These are phyloP conservation scores for Nannochloropsis salina DNA, from an alignment of 108 stramenopile genomes.

Conservation along the genomic window DNA sequence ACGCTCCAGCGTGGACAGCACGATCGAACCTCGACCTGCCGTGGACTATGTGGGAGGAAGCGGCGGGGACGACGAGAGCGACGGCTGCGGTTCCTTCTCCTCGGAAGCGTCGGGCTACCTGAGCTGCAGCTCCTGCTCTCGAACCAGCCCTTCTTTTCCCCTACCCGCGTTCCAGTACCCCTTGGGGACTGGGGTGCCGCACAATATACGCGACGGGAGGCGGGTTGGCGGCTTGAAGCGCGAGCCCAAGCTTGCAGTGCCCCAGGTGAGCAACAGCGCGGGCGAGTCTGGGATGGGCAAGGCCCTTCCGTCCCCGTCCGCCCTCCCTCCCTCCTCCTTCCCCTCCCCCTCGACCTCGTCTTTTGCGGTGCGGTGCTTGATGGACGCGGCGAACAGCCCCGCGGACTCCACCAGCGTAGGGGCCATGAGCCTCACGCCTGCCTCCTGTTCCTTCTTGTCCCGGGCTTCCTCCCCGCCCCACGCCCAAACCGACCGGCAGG, in stretches of 20 bases:
- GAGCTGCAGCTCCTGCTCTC: not conserved
- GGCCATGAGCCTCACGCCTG: not conserved
- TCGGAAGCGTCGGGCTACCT: not conserved
- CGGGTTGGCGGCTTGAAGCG: not conserved
- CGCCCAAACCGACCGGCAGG: not conserved
- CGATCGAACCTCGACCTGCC: not conserved
- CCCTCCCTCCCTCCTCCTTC: not conserved
- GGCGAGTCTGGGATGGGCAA: not conserved
- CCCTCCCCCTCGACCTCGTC: not conserved
- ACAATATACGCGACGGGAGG: not conserved
- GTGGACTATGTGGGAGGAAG: not conserved
- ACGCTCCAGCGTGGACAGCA: not conserved
- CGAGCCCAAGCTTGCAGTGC: not conserved
- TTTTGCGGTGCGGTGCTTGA: not conserved
- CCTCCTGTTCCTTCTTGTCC: not conserved
- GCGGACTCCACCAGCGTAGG: not conserved
- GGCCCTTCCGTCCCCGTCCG: not conserved
- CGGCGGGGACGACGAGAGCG: not conserved
- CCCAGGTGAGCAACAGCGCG: not conserved
- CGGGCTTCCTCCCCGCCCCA: not conserved
- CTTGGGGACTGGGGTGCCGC: not conserved
- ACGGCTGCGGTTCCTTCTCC: not conserved
- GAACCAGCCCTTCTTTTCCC: constrained; percentile 19
- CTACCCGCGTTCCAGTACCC: not conserved
- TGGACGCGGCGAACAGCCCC: not conserved